Evolutionary conservation across 805 yeast species (phyloP).

Genomic region (Kurtzmaniella fragi): DNA sequence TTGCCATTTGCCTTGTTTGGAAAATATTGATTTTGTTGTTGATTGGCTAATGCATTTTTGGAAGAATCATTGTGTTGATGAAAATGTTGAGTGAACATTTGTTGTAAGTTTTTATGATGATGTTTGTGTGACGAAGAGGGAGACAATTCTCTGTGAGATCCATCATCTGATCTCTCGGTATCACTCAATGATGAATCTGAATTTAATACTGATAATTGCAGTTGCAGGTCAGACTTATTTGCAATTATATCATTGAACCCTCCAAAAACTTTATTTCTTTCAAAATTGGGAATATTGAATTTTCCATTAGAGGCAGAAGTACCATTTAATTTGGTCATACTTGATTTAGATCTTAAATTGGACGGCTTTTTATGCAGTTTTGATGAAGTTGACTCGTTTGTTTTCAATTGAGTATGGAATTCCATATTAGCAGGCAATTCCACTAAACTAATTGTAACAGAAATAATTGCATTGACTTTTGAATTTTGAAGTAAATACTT

Average conservation of each 20-base stretch:
- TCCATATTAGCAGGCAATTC: constrained; percentile 34
- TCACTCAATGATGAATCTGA: too few relatives aligned
- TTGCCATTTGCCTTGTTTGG: background rate
- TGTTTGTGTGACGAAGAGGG: constrained; percentile 1
- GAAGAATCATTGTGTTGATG: background rate
- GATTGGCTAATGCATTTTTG: too few relatives aligned
- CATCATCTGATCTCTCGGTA: too few relatives aligned
- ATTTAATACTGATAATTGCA: background rate
- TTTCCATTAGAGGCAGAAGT: background rate
- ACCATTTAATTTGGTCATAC: background rate
- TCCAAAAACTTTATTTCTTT: constrained; percentile 42
- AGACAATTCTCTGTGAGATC: too few relatives aligned
- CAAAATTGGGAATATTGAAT: constrained; percentile 37
- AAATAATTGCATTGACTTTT: constrained; percentile 77
- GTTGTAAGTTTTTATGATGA: background rate
- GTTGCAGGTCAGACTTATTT: background rate
- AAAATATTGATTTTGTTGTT: background rate
- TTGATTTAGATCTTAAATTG: background rate
- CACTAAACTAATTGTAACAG: constrained; percentile 50
- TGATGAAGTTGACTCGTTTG: constrained; percentile 16
- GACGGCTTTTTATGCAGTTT: background rate
- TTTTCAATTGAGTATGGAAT: constrained; percentile 38
- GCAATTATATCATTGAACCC: constrained; percentile 42
- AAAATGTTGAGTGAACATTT: background rate
- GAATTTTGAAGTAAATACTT: constrained; percentile 72